Evolutionary conservation across 208 protist species (phyloP).

Genomic region (Strigomonas galati): DNA sequence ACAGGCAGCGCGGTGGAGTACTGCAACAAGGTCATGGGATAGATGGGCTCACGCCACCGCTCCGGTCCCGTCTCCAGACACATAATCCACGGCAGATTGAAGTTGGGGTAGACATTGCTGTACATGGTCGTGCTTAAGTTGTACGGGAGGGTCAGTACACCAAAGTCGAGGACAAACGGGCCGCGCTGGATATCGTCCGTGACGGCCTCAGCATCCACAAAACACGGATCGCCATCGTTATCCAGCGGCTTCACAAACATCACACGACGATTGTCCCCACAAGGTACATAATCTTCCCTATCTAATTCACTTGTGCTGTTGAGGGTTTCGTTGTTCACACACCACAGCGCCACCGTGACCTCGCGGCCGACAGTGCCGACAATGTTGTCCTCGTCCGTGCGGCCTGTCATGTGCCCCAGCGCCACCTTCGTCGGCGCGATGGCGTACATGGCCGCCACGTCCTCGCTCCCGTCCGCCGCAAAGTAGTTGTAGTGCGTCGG

Average conservation of each 20-base stretch:
- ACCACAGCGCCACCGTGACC: slow-evolving; percentile 53
- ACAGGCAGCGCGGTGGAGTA: slow-evolving; percentile 44
- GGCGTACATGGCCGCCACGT: slow-evolving; percentile 43
- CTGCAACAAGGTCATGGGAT: slow-evolving; percentile 55
- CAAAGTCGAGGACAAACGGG: slow-evolving; percentile 51
- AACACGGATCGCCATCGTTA: slow-evolving; percentile 61
- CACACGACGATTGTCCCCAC: slow-evolving; percentile 48
- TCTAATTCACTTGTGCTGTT: slow-evolving; percentile 1
- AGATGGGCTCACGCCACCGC: slow-evolving; percentile 52
- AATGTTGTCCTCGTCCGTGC: slow-evolving; percentile 45
- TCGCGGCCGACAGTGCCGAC: slow-evolving; percentile 52
- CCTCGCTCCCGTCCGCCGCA: slow-evolving; percentile 51
- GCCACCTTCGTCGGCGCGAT: slow-evolving; percentile 63
- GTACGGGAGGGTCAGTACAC: slow-evolving; percentile 53
- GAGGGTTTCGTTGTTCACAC: slow-evolving; percentile 13
- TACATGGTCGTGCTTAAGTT: slow-evolving; percentile 22
- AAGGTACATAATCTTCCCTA: slow-evolving; percentile 26
- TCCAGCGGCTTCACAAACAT: slow-evolving; percentile 72
- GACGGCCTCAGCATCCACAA: slow-evolving; percentile 51
- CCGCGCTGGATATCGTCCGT: slow-evolving; percentile 31
- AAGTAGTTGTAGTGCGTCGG: slow-evolving; percentile 60
- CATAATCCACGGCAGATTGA: slow-evolving; percentile 71
- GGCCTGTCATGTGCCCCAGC: slow-evolving; percentile 38
- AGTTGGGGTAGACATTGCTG: slow-evolving; percentile 37
- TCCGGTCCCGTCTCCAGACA: slow-evolving; percentile 61